phyloP scores from a whole-genome alignment of 352 stramenopile species.

The Globisporangium perplexum region DNA sequence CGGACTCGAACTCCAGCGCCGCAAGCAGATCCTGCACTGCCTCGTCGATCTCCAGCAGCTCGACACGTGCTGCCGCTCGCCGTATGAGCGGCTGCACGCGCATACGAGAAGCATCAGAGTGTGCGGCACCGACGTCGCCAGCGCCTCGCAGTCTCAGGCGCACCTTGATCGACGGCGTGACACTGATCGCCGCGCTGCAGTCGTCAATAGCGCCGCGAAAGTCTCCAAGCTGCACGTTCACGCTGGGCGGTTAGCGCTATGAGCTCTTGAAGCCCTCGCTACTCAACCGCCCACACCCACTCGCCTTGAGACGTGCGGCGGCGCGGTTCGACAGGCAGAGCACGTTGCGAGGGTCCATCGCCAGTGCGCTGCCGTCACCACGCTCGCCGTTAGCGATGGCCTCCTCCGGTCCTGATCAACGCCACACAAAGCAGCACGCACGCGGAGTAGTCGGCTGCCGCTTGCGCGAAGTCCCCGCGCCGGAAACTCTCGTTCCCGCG shows the following conservation, averaged over 20 bases:
- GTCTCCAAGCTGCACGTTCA: conserved; percentile 21
- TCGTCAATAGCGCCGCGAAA: conserved; percentile 38
- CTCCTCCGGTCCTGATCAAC: not conserved
- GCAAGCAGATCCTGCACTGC: conserved; percentile 38
- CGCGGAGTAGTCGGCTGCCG: conserved; percentile 41
- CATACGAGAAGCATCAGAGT: not conserved
- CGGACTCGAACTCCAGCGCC: conserved; percentile 38
- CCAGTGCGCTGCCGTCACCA: conserved; percentile 30
- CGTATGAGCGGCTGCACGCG: conserved; percentile 42
- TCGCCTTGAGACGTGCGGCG: conserved; percentile 49
- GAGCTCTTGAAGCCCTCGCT: not conserved
- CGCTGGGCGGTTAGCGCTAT: not conserved
- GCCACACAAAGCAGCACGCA: conserved; percentile 8
- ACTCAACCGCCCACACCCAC: not conserved
- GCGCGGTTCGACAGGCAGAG: conserved; percentile 63
- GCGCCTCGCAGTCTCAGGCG: not conserved
- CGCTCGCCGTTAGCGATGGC: not conserved
- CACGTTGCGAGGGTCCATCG: conserved; percentile 29
- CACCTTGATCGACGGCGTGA: conserved; percentile 58
- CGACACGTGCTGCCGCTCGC: conserved; percentile 37
- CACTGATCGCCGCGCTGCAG: conserved; percentile 36
- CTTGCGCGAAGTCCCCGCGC: conserved; percentile 23
- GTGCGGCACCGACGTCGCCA: not conserved
- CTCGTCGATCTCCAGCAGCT: conserved; percentile 13
- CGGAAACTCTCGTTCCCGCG: conserved; percentile 59